Conservation (phyloP, 1,284 basidiomycete species). For the Coriolopsis trogii region DNA sequence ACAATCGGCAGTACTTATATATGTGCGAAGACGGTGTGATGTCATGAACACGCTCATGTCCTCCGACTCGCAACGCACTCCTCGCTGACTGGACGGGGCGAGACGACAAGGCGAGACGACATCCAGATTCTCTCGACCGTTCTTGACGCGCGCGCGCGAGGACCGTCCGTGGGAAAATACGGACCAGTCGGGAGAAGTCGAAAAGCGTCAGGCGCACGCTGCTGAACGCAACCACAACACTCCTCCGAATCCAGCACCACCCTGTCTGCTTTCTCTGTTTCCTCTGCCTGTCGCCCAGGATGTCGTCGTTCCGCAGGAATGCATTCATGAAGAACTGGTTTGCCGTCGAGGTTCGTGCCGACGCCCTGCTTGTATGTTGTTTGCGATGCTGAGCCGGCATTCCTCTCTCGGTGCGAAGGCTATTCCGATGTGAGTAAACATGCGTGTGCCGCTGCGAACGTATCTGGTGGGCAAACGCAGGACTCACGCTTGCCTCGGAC, state of each 20-base stretch:
- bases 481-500: no score
- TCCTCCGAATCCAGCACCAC: conserved; percentile 14
- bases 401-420: conserved; percentile 47
- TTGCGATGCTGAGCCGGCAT: background rate
- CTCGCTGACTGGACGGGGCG: no score
- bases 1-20: no score
- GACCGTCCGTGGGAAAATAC: conserved; percentile 26
- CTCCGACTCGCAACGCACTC: no score
- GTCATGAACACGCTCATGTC: no score
- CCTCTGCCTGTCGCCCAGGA: conserved; percentile 18
- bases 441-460: no score
- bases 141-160: no score
- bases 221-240: conserved; percentile 9
- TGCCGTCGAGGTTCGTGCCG: conserved; percentile 69
- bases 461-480: no score
- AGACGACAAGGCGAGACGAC: conserved; percentile 14
- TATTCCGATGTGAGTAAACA: conserved; percentile 68
- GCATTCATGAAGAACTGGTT: conserved; percentile 76
- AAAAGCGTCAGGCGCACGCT: conserved; percentile 5
- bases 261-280: conserved; percentile 10
- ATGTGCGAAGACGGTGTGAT: no score
- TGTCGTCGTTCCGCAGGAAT: conserved; percentile 32
- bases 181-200: conserved; percentile 22
- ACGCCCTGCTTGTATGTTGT: background rate
- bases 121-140: no score